These are phyloP conservation scores for Phalaenopsis equestris DNA, from an alignment of 106 monocot genomes.

Conservation along the genomic window DNA sequence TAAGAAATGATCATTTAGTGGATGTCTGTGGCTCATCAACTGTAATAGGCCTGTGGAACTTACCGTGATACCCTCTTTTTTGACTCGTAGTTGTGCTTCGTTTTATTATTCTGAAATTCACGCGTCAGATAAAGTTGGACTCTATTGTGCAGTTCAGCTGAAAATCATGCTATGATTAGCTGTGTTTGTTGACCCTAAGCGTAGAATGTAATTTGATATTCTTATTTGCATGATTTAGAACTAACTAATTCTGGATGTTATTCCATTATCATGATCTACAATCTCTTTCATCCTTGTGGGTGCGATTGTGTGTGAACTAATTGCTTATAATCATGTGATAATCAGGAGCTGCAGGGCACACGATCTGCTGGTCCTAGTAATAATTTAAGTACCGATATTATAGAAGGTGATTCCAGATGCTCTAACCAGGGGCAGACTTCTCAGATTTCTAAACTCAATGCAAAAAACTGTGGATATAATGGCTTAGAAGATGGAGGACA, in stretches of 20 bases:
- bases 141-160: neutral
- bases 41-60: neutral
- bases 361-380: constrained; percentile 21
- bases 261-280: neutral
- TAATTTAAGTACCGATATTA: constrained; percentile 15
- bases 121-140: neutral
- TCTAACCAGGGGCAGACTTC: constrained; percentile 19
- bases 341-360: constrained; percentile 52
- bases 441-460: constrained; percentile 24
- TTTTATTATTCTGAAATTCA: neutral
- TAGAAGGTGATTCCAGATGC: constrained; percentile 29
- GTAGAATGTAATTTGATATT: neutral
- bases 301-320: neutral
- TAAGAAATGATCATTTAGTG: neutral
- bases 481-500: constrained; percentile 44
- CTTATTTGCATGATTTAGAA: neutral
- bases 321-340: neutral
- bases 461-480: constrained; percentile 24
- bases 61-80: neutral
- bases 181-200: neutral
- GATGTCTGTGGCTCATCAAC: neutral
- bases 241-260: neutral
- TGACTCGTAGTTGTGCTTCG: neutral
- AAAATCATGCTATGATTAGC: neutral
- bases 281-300: neutral